Evolutionary conservation across 2,329 filamentous ascomycete genomes (phyloP).

Genomic region (Aureobasidium sp.): DNA sequence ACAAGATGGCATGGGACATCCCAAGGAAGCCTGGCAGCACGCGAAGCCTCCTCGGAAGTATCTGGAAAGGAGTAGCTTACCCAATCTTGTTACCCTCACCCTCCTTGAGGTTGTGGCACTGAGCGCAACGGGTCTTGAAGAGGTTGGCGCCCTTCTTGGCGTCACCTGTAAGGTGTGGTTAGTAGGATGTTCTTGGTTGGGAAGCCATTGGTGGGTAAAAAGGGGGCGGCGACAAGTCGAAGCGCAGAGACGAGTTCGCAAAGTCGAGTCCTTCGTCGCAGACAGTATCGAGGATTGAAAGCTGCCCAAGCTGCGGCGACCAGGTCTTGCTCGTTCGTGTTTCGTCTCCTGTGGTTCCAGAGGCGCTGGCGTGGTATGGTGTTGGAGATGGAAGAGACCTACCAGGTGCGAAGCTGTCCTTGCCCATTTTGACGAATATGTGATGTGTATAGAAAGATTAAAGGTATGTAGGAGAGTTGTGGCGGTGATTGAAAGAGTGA

Average conservation of each 20-base stretch:
- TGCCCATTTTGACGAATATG: conserved; percentile 28
- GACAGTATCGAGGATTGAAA: background rate
- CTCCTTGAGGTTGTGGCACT: conserved; percentile 94
- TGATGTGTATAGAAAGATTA: conserved; percentile 9
- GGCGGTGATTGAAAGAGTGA: conserved; percentile 2
- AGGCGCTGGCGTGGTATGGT: background rate
- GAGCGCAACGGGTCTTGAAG: conserved; percentile 97
- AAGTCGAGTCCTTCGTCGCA: background rate
- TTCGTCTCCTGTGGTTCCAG: background rate
- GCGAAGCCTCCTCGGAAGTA: too few species aligned
- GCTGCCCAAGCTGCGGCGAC: background rate
- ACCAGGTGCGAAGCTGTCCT: conserved; percentile 31
- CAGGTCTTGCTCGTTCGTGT: background rate
- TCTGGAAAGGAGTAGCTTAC: too few species aligned
- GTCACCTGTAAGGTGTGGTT: conserved; percentile 57
- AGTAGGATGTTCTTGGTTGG: background rate
- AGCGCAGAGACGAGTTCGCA: background rate
- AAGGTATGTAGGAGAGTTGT: conserved; percentile 15
- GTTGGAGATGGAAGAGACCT: conserved; percentile 17
- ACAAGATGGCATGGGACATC: too few species aligned
- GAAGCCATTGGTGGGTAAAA: background rate
- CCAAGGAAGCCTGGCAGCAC: too few species aligned
- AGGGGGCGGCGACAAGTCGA: background rate
- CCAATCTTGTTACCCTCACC: conserved; percentile 96
- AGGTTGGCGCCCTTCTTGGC: conserved; percentile 93